These are phyloP conservation scores for Rhodotorula diobovata DNA, from an alignment of 768 basidiomycete species.

Conservation along the genomic window DNA sequence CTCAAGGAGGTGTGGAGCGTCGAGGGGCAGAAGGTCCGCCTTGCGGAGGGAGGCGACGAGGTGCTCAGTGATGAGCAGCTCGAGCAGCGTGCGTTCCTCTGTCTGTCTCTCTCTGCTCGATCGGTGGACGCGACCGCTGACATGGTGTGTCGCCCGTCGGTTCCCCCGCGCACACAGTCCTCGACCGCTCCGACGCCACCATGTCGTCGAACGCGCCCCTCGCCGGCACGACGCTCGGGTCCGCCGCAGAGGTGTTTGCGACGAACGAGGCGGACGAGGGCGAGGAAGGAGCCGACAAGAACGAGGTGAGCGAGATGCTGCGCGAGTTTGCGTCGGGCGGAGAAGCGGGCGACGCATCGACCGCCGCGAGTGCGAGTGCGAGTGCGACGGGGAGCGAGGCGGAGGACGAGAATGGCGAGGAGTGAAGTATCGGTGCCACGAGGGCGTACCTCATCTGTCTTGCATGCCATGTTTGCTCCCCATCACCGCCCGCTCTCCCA, in stretches of 20 bases:
- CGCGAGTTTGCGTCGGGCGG: not conserved
- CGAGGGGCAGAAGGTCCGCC: slow-evolving; percentile 83
- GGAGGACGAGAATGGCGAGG: slow-evolving; percentile 6
- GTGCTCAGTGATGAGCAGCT: slow-evolving; percentile 80
- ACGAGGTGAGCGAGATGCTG: slow-evolving; percentile 10
- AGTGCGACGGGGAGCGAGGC: slow-evolving; percentile 7
- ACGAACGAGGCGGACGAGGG: slow-evolving; percentile 17
- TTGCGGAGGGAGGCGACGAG: slow-evolving; percentile 68
- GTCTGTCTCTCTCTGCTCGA: too few relatives aligned
- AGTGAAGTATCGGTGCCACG: too few relatives aligned
- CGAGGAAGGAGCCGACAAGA: slow-evolving; percentile 8
- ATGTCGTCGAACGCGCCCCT: slow-evolving; percentile 22
- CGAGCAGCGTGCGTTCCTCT: slow-evolving; percentile 57
- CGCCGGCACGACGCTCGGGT: not conserved
- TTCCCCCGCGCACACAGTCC: not conserved
- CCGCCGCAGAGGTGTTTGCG: slow-evolving; percentile 31
- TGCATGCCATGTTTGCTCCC: too few relatives aligned
- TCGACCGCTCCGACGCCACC: slow-evolving; percentile 41
- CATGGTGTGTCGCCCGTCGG: not conserved
- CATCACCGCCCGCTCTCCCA: too few relatives aligned
- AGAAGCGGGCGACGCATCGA: not conserved
- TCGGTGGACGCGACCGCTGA: not conserved
- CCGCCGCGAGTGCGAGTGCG: too few relatives aligned
- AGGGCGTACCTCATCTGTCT: too few relatives aligned
- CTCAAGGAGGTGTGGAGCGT: slow-evolving; percentile 79